phyloP scores from a whole-genome alignment of 78 protist species.

The Cavenderia fasciculata region DNA sequence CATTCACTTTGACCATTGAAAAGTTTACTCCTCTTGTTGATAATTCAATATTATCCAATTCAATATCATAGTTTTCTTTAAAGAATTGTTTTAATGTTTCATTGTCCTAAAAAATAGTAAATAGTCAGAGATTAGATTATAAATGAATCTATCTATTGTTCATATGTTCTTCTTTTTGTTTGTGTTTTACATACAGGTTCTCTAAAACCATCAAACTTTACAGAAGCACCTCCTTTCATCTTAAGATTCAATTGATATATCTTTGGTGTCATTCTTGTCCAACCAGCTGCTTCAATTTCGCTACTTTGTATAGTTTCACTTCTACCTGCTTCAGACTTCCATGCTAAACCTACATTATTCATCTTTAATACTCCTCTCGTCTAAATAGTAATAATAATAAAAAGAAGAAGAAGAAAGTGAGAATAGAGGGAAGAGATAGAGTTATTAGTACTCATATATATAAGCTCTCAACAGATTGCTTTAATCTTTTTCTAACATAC shows the following conservation, averaged over 20 bases:
- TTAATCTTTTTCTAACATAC: constrained; percentile 17
- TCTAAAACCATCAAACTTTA: constrained; percentile 80
- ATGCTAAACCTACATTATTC: constrained; percentile 16
- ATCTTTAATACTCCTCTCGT: constrained; percentile 68
- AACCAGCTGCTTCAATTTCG: constrained; percentile 22
- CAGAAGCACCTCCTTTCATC: constrained; percentile 6
- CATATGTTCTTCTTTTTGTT: background rate
- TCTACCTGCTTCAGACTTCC: constrained; percentile 59
- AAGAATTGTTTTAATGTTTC: constrained; percentile 23
- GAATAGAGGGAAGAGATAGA: background rate
- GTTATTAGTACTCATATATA: background rate
- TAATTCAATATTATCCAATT: constrained; percentile 9
- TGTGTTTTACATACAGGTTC: constrained; percentile 12
- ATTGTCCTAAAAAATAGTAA: constrained; percentile 10
- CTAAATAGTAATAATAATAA: background rate
- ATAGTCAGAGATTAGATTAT: no score
- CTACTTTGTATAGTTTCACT: constrained; percentile 10
- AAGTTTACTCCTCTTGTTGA: constrained; percentile 76
- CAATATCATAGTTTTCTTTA: background rate
- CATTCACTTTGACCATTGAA: constrained; percentile 31
- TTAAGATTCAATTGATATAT: constrained; percentile 39
- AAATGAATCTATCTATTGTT: no score
- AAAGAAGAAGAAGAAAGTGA: no score
- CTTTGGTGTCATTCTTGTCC: constrained; percentile 74
- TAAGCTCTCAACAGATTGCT: background rate